Conservation (phyloP, 2,329 filamentous ascomycete genomes). For the Zasmidium citrigriseum region DNA sequence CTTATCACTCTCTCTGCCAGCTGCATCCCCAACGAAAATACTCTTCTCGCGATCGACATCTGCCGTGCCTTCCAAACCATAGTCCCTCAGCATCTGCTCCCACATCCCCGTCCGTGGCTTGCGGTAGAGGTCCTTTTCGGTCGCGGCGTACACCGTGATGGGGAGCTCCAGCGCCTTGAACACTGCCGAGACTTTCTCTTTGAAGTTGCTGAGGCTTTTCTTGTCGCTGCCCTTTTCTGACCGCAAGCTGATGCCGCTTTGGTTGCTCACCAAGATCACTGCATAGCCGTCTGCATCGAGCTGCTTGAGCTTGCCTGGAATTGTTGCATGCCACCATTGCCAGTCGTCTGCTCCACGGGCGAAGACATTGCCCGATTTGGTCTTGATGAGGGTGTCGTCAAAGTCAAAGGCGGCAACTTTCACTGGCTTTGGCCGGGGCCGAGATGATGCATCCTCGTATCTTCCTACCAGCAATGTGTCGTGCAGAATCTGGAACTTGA, state of each 20-base stretch:
- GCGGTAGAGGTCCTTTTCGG: slow-evolving; percentile 75
- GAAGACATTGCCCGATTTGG: slow-evolving; percentile 79
- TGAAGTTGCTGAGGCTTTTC: slow-evolving; percentile 75
- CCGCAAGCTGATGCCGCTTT: slow-evolving; percentile 75
- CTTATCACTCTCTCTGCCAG: slow-evolving; percentile 49
- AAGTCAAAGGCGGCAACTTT: slow-evolving; percentile 75
- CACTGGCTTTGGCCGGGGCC: slow-evolving; percentile 37
- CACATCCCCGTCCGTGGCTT: slow-evolving; percentile 93
- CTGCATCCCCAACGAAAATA: slow-evolving; percentile 89
- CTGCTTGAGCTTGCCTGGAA: slow-evolving; percentile 67
- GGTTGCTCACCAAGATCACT: slow-evolving; percentile 83
- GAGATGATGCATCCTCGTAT: slow-evolving; percentile 48
- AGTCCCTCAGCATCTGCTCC: slow-evolving; percentile 62
- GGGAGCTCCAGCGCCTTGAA: slow-evolving; percentile 74
- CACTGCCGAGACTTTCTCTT: slow-evolving; percentile 72
- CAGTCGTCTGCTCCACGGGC: slow-evolving; percentile 73
- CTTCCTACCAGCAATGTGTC: slow-evolving; percentile 75
- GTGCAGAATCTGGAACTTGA: slow-evolving; percentile 67
- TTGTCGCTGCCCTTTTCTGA: slow-evolving; percentile 67
- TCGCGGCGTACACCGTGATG: slow-evolving; percentile 81
- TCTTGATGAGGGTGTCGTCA: slow-evolving; percentile 83
- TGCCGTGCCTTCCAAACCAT: slow-evolving; percentile 42
- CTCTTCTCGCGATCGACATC: slow-evolving; percentile 70
- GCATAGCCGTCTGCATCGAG: slow-evolving; percentile 74
- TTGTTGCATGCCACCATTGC: slow-evolving; percentile 85